Conservation (phyloP, 1,284 basidiomycete species). For the Cryptococcus hybrid region DNA sequence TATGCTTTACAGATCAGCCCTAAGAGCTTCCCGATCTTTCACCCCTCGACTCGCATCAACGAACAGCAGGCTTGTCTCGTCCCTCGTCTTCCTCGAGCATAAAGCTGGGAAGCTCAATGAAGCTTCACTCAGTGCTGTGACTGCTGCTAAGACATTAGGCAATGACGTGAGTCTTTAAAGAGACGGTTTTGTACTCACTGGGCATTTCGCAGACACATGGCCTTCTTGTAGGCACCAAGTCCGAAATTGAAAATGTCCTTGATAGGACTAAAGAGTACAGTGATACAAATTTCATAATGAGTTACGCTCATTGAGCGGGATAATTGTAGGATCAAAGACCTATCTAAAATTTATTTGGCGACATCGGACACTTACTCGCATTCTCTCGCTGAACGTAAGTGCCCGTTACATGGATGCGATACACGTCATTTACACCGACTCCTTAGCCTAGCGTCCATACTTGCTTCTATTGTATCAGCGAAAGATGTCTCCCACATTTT, state of each 20-base stretch:
- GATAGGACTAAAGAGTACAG: conserved; percentile 74
- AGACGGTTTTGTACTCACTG: neutral
- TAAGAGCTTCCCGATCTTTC: neutral
- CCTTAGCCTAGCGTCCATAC: conserved; percentile 51
- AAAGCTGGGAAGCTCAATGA: conserved; percentile 77
- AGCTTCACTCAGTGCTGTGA: conserved; percentile 82
- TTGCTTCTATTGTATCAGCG: conserved; percentile 54
- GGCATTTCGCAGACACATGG: conserved; percentile 64
- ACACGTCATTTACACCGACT: too few relatives aligned
- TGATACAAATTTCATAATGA: neutral
- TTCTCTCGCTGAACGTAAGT: conserved; percentile 51
- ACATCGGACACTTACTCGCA: conserved; percentile 50
- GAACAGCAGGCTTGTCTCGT: conserved; percentile 46
- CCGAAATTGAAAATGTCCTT: conserved; percentile 66
- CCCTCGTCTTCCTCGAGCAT: conserved; percentile 87
- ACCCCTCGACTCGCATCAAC: conserved; percentile 12
- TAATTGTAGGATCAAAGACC: conserved; percentile 44
- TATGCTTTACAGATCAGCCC: conserved; percentile 12
- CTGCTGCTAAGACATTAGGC: conserved; percentile 75
- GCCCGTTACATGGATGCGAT: too few relatives aligned
- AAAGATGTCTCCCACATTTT: conserved; percentile 78
- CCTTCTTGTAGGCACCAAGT: conserved; percentile 74
- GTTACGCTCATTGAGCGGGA: neutral
- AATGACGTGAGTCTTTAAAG: conserved; percentile 53
- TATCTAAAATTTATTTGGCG: conserved; percentile 52